Evolutionary conservation across 1,284 basidiomycete species (phyloP).

Genomic region (Ustilago lituana): DNA sequence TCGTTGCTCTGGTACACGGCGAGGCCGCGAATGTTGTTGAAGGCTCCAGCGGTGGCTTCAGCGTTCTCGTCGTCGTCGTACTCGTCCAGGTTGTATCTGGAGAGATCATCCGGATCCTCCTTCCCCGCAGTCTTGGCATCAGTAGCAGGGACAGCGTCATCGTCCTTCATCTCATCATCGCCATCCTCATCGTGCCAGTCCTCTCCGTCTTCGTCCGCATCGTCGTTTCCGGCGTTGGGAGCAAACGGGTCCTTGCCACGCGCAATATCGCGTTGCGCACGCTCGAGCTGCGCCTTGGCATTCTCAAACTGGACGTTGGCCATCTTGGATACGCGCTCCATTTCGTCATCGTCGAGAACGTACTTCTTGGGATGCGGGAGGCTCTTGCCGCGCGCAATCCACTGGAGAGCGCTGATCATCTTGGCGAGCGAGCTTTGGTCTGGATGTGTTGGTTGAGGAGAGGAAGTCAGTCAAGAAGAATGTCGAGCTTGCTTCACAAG

Average conservation of each 20-base stretch:
- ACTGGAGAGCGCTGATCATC: conserved; percentile 72
- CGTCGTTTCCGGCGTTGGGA: conserved; percentile 36
- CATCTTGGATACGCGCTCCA: conserved; percentile 87
- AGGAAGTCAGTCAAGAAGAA: neutral
- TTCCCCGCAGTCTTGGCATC: conserved; percentile 67
- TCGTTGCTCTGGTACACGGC: conserved; percentile 89
- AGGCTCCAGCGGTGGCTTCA: conserved; percentile 74
- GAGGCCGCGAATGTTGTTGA: conserved; percentile 94
- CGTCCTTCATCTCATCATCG: conserved; percentile 71
- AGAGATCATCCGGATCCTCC: conserved; percentile 78
- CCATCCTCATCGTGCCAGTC: conserved; percentile 50
- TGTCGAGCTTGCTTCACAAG: too few species aligned
- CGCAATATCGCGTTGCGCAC: conserved; percentile 55
- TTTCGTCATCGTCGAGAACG: conserved; percentile 87
- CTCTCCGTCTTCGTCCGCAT: conserved; percentile 39
- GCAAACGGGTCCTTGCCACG: conserved; percentile 51
- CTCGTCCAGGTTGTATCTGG: conserved; percentile 88
- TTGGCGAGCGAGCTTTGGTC: too few species aligned
- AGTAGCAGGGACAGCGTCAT: conserved; percentile 71
- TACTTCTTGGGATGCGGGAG: conserved; percentile 84
- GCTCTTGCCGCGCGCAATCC: conserved; percentile 86
- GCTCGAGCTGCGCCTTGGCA: conserved; percentile 82
- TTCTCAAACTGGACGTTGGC: conserved; percentile 88
- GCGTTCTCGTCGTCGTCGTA: conserved; percentile 85
- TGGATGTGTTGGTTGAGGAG: conserved; percentile 3